These are phyloP conservation scores for Pelargonium exstipulatum DNA, from an alignment of 441 rosid genomes.

Conservation along the genomic window DNA sequence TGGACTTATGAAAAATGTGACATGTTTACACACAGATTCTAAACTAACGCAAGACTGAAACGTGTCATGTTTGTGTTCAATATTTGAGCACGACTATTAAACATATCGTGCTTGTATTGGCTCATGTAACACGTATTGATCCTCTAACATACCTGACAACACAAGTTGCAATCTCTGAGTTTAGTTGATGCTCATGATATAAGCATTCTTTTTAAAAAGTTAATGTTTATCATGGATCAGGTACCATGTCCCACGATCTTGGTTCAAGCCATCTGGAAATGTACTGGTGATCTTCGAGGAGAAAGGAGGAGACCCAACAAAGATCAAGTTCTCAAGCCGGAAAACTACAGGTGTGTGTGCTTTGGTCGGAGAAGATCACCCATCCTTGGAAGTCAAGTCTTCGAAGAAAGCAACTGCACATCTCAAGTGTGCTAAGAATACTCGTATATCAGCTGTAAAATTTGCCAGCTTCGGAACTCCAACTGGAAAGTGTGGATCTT, in stretches of 20 bases:
- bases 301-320: slow-evolving; percentile 77
- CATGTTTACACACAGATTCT: neutral
- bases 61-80: no score
- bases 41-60: no score
- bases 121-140: neutral
- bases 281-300: slow-evolving; percentile 83
- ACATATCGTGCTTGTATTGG: no score
- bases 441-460: slow-evolving; percentile 34
- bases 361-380: slow-evolving; percentile 37
- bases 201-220: neutral
- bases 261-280: slow-evolving; percentile 90
- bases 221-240: slow-evolving; percentile 32
- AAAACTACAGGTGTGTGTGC: slow-evolving; percentile 40
- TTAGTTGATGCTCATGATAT: no score
- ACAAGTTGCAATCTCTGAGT: no score
- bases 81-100: no score
- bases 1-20: no score
- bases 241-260: slow-evolving; percentile 93
- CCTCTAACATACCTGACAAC: neutral
- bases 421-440: slow-evolving; percentile 42
- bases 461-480: slow-evolving; percentile 68
- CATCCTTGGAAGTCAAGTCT: slow-evolving; percentile 21
- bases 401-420: slow-evolving; percentile 26
- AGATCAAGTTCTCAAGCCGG: slow-evolving; percentile 57
- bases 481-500: slow-evolving; percentile 50